Base-by-base conservation (phyloP, 768 basidiomycete genomes). In the Panaeolus cyanescens region DNA sequence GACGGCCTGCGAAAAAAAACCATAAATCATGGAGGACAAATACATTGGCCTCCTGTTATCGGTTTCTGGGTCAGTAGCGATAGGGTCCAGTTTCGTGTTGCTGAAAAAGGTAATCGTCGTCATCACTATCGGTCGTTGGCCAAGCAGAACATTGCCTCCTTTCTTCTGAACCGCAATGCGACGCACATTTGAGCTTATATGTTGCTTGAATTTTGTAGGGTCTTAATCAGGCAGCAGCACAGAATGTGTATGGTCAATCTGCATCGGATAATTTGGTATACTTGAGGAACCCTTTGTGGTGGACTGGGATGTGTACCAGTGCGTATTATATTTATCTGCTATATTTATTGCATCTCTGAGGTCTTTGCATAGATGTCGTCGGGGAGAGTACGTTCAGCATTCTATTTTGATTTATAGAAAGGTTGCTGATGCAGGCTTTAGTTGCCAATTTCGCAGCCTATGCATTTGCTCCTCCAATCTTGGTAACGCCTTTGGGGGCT, bases 61-160 rank as follows among this genome's bases (percentile, higher is more conserved):
- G 56, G 77, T 98, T 50, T 87, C 89, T n/a, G 86, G 93, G 65
- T 91, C 92, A 9, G 70, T 92, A 22, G 89, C 91, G 61, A 98
- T 98, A 66, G 96, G 96, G 50, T 92, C 91, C 33, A 96, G 94
- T 74, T 96, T 95, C 75, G 96, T 99, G 71, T 96, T 99, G 72
- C 99, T 96, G 17, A 99, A 99, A 86, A 99, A 97, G 91, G 96
- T 91, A 63, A 50, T 20, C 58, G 2, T 17, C 37, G 19, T 39
- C 37, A 31, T 60, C 56, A n/a, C n/a, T n/a, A n/a, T n/a, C n/a
- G n/a, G n/a, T n/a, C n/a, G n/a, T n/a, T n/a, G n/a, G n/a, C n/a
- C n/a, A n/a, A n/a, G n/a, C n/a, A n/a, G n/a, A n/a, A n/a, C n/a
- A n/a, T n/a, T n/a, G n/a, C n/a, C n/a, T 32, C 19, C n/a, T 28